Evolutionary conservation across 2,329 filamentous ascomycete species (phyloP), one percentile per base, ranked within the genome.

Genomic region (Fusarium virguliforme): DNA sequence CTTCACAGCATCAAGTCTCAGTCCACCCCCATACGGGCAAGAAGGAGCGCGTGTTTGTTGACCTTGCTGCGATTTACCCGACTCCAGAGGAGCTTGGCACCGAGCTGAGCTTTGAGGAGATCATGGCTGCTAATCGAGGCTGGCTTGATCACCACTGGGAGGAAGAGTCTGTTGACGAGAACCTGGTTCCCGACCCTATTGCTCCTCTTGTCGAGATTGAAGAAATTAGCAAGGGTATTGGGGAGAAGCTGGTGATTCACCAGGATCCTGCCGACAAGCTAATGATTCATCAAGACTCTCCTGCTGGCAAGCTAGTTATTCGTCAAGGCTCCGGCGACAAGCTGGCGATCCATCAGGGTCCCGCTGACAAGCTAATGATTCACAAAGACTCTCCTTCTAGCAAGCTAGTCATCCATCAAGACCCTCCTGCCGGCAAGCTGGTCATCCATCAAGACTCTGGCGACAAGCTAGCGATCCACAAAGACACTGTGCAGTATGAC

Each of bases 91-190:
- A 92, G 66, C 87, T 90, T 1, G 89, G 89, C 4, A 90, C 90
- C 34, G 95, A 98, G 80, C 87, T 93, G 68, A 95, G 93, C 76
- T 97, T 98, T 77, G 96, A 99, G 79, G 96, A 99, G 81, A 83
- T 99, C 24, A 90, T 94, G 82, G 95, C 95, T 32, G 87, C 87
- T 43, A 89, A 89, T 72, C 88, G 93, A 62, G 95, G 95, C 1
- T 91, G 90, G 84, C 81, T 92, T 35, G 83, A 88, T 69, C 84
- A 84, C 50, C 81, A 84, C 18, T 92, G 89, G 89, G 83, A 86
- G 28, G 82, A 85, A 6, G 83, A 85, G 55, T 46, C 70, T 32
- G 72, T 81, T 50, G 78, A 80, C 32, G 77, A 81, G 48, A 82
- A 76, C 30, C 53, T 80, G 18, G 68, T 80, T 12, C 75, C 79